These are phyloP conservation scores for Ophiostoma perfectum DNA, from an alignment of 2,329 filamentous ascomycete genomes.

Conservation along the genomic window DNA sequence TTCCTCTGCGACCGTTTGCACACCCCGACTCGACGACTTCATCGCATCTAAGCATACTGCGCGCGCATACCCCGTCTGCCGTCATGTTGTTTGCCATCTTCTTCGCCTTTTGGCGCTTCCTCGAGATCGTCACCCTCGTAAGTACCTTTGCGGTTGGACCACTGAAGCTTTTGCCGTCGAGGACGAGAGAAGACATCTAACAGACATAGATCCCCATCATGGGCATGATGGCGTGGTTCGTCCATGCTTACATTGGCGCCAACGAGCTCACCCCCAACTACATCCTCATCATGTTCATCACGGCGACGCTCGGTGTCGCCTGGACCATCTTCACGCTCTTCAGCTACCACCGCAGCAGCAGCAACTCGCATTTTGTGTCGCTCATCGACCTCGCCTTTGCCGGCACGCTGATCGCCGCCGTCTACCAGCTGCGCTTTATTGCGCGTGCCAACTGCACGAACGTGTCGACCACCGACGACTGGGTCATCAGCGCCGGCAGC, in stretches of 20 bases:
- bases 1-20: background rate
- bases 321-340: constrained; percentile 63
- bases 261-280: constrained; percentile 57
- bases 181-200: background rate
- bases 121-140: constrained; percentile 60
- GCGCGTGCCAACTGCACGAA: constrained; percentile 61
- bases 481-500: constrained; percentile 56
- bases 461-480: constrained; percentile 46
- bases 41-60: background rate
- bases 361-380: constrained; percentile 57
- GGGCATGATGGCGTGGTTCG: constrained; percentile 63
- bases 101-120: constrained; percentile 58
- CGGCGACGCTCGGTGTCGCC: constrained; percentile 56
- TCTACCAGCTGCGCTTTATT: constrained; percentile 56
- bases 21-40: background rate
- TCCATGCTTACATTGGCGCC: constrained; percentile 51
- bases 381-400: constrained; percentile 57
- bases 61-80: constrained; percentile 24
- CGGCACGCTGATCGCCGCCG: constrained; percentile 58
- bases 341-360: constrained; percentile 57
- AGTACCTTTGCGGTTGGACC: background rate
- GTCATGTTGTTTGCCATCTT: constrained; percentile 59
- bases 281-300: constrained; percentile 63
- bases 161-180: too few relatives aligned
- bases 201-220: constrained; percentile 53